Evolutionary conservation across 352 stramenopile species (phyloP).

Genomic region (Phytophthora rubi): DNA sequence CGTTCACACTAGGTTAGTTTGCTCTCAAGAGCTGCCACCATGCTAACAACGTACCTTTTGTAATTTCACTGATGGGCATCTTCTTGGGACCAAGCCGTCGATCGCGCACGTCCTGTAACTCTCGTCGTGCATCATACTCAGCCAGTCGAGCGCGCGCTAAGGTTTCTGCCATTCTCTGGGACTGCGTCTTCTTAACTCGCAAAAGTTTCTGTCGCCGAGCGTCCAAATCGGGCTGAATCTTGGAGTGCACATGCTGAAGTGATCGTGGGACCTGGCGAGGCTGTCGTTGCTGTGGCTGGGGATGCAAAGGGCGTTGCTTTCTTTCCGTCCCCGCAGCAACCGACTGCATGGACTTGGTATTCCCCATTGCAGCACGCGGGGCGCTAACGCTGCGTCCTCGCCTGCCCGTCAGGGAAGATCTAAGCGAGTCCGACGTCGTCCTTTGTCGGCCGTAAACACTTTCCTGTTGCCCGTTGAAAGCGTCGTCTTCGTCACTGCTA

Average conservation of each 20-base stretch:
- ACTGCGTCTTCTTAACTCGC: slow-evolving; percentile 81
- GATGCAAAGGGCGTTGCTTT: slow-evolving; percentile 22
- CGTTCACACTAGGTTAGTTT: neutral
- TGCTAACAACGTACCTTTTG: slow-evolving; percentile 45
- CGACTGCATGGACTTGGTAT: slow-evolving; percentile 9
- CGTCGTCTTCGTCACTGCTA: neutral
- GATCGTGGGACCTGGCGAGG: slow-evolving; percentile 15
- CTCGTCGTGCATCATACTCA: slow-evolving; percentile 56
- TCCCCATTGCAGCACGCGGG: slow-evolving; percentile 16
- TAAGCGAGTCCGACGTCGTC: neutral
- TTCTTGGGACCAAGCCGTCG: slow-evolving; percentile 32
- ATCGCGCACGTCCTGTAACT: slow-evolving; percentile 38
- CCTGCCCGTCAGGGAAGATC: neutral
- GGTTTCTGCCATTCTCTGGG: slow-evolving; percentile 75
- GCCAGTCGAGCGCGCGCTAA: slow-evolving; percentile 60
- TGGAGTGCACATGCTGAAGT: slow-evolving; percentile 58
- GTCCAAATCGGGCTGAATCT: slow-evolving; percentile 70
- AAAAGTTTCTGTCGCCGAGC: slow-evolving; percentile 61
- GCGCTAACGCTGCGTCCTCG: slow-evolving; percentile 2
- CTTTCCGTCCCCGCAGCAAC: neutral
- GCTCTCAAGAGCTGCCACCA: neutral
- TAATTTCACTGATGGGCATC: slow-evolving; percentile 60
- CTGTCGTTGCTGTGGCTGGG: slow-evolving; percentile 21
- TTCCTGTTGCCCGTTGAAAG: slow-evolving; percentile 5
- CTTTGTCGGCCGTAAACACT: slow-evolving; percentile 9